phyloP scores from a whole-genome alignment of 2,329 filamentous ascomycete species.

The Fusarium sp. region DNA sequence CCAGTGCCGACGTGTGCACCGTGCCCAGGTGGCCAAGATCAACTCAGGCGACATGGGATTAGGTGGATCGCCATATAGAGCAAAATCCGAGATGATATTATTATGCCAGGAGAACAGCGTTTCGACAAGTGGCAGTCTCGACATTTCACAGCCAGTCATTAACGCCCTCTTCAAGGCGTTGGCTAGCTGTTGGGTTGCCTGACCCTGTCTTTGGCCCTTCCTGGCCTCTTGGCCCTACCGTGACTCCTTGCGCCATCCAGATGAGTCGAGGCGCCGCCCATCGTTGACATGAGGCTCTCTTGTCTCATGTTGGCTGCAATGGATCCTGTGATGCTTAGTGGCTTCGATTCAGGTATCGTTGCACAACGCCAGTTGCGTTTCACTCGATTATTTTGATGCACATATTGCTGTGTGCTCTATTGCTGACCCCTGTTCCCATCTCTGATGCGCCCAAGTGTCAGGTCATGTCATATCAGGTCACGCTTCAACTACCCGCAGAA shows the following conservation, averaged over 20 bases:
- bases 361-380: slow-evolving; percentile 24
- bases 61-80: slow-evolving; percentile 46
- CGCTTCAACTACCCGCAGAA: slow-evolving; percentile 41
- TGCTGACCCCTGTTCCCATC: slow-evolving; percentile 16
- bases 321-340: slow-evolving; percentile 14
- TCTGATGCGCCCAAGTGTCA: slow-evolving; percentile 44
- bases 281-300: slow-evolving; percentile 33
- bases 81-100: slow-evolving; percentile 42
- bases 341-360: slow-evolving; percentile 9
- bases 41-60: slow-evolving; percentile 39
- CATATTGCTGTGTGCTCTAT: slow-evolving; percentile 6
- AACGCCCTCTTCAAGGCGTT: slow-evolving; percentile 17
- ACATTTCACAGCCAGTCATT: slow-evolving; percentile 19
- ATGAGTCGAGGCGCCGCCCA: slow-evolving; percentile 15
- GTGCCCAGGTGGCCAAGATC: slow-evolving; percentile 44
- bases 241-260: slow-evolving; percentile 18
- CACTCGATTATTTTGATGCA: slow-evolving; percentile 19
- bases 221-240: slow-evolving; percentile 21
- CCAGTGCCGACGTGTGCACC: slow-evolving; percentile 48
- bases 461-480: slow-evolving; percentile 53
- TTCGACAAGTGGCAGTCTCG: slow-evolving; percentile 41
- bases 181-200: slow-evolving; percentile 14
- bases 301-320: slow-evolving; percentile 24
- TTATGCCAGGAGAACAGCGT: slow-evolving; percentile 40
- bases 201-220: slow-evolving; percentile 19